These are phyloP conservation scores for Cyclanthera cordifolia DNA, from an alignment of 306 rosid species.

Conservation along the genomic window DNA sequence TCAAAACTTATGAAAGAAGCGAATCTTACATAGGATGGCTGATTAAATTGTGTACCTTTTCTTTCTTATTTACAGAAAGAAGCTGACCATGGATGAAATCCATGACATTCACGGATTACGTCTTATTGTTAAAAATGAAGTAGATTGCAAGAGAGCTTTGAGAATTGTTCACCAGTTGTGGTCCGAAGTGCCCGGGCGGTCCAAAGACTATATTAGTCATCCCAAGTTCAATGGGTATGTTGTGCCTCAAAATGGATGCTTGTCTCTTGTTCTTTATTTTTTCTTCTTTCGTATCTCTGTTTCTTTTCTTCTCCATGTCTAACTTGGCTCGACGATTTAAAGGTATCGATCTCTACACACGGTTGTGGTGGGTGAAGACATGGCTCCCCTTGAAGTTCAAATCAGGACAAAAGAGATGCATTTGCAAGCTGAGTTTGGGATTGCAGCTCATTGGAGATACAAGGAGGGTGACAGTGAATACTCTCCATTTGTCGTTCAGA, in stretches of 20 bases:
- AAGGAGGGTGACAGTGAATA: slow-evolving; percentile 90
- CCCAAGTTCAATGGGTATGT: slow-evolving; percentile 92
- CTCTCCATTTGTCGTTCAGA: slow-evolving; percentile 76
- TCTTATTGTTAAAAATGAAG: slow-evolving; percentile 75
- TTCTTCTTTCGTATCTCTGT: not conserved
- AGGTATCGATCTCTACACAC: slow-evolving; percentile 89
- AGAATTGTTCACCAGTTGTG: slow-evolving; percentile 60
- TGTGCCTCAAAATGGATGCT: not conserved
- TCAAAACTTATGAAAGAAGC: not conserved
- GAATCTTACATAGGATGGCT: not conserved
- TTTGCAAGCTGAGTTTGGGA: slow-evolving; percentile 89
- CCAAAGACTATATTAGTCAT: slow-evolving; percentile 61
- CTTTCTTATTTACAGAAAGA: slow-evolving; percentile 45
- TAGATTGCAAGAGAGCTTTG: slow-evolving; percentile 74
- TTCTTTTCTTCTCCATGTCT: not conserved
- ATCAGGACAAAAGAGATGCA: slow-evolving; percentile 90
- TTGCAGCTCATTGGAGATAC: slow-evolving; percentile 99
- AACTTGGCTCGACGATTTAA: slow-evolving; percentile 14
- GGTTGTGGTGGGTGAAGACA: slow-evolving; percentile 69
- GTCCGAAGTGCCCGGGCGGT: slow-evolving; percentile 76
- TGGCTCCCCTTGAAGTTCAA: slow-evolving; percentile 79
- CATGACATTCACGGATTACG: slow-evolving; percentile 91
- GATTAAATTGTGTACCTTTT: not conserved
- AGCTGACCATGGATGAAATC: slow-evolving; percentile 63
- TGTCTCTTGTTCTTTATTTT: slow-evolving; percentile 16